Conservation (phyloP, 2,329 filamentous ascomycete genomes). For the Paecilomyces sp. region DNA sequence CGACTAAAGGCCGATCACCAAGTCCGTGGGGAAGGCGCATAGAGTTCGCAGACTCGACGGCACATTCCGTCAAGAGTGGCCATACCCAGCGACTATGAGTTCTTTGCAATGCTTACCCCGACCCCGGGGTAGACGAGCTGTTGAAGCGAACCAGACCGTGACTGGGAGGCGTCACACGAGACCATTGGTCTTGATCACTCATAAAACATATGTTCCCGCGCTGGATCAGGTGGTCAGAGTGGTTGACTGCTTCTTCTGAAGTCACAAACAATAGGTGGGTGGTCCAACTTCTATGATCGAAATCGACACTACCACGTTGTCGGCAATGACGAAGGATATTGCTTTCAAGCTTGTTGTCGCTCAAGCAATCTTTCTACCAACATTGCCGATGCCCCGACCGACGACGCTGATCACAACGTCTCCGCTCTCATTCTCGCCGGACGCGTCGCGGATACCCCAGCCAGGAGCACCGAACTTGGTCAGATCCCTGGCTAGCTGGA, state of each 20-base stretch:
- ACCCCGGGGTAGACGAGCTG: background rate
- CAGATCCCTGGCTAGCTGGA: slow-evolving; percentile 76
- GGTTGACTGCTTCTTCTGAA: no score
- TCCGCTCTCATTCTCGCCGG: slow-evolving; percentile 53
- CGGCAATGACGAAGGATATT: background rate
- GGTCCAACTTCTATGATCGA: background rate
- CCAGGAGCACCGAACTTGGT: slow-evolving; percentile 82
- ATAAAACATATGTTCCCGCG: background rate
- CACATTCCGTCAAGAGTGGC: background rate
- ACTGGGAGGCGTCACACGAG: background rate
- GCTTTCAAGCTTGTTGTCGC: slow-evolving; percentile 3
- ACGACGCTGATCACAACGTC: slow-evolving; percentile 88
- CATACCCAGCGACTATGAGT: background rate
- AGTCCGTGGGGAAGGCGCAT: background rate
- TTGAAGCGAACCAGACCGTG: background rate
- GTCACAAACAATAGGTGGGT: background rate
- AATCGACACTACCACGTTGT: background rate
- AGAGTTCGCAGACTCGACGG: background rate
- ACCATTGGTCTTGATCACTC: background rate
- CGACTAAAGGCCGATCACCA: background rate
- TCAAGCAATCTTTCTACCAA: slow-evolving; percentile 79
- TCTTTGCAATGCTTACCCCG: background rate
- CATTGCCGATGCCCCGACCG: slow-evolving; percentile 86
- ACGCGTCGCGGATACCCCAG: slow-evolving; percentile 78
- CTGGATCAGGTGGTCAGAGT: background rate